These are phyloP conservation scores for Cytospora leucostoma DNA, from an alignment of 2,329 filamentous ascomycete species.

Conservation along the genomic window DNA sequence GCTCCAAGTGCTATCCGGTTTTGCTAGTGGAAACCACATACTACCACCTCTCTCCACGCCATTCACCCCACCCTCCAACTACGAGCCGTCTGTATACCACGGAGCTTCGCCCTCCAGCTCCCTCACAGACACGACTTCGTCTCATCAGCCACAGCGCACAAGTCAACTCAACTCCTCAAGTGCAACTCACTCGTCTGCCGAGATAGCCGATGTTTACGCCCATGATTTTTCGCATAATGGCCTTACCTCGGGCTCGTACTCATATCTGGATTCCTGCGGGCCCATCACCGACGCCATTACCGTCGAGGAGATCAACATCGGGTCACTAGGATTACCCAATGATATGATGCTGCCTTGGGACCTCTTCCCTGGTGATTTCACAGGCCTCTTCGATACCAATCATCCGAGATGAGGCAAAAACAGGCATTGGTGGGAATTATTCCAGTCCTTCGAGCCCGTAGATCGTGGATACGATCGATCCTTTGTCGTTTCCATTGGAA, in stretches of 20 bases:
- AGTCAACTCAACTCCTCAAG: slow-evolving; percentile 20
- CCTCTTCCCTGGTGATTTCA: slow-evolving; percentile 67
- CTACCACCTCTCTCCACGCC: slow-evolving; percentile 26
- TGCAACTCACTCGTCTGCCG: slow-evolving; percentile 5
- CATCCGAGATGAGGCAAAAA: slow-evolving; percentile 7
- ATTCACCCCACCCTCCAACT: slow-evolving; percentile 48
- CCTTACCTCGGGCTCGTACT: slow-evolving; percentile 33
- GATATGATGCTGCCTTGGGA: slow-evolving; percentile 75
- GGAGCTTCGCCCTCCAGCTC: slow-evolving; percentile 46
- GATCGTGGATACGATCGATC: no score
- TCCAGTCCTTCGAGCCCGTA: not conserved
- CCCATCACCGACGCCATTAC: slow-evolving; percentile 57
- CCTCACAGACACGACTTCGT: slow-evolving; percentile 38
- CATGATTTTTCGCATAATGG: slow-evolving; percentile 35
- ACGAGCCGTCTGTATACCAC: slow-evolving; percentile 44
- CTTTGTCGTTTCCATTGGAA: not conserved
- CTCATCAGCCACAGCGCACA: slow-evolving; percentile 25
- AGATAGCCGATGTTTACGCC: slow-evolving; percentile 29
- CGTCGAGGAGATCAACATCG: slow-evolving; percentile 78
- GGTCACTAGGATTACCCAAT: slow-evolving; percentile 58
- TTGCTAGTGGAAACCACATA: slow-evolving; percentile 31
- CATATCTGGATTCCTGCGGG: slow-evolving; percentile 37
- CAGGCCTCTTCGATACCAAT: slow-evolving; percentile 53
- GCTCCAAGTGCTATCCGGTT: slow-evolving; percentile 32
- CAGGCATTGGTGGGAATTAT: slow-evolving; percentile 10